Conservation (phyloP, 441 rosid species). For the Aleurites moluccanus region DNA sequence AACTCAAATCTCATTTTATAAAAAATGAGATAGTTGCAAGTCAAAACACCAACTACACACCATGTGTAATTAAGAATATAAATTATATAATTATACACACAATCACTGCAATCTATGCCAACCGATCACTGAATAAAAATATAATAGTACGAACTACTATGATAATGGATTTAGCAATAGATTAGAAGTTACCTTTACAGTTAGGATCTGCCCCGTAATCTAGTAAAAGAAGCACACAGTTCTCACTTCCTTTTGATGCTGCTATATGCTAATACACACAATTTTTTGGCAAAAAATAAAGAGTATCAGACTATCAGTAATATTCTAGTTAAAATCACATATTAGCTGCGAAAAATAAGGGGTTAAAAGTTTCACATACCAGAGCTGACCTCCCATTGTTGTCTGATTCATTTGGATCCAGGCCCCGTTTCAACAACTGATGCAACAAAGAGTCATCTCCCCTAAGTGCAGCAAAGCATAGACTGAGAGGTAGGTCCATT, state of each 20-base stretch:
- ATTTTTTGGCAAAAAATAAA: not conserved
- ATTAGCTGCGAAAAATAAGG: not conserved
- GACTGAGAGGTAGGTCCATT: constrained; percentile 71
- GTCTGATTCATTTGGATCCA: constrained; percentile 75
- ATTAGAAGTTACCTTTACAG: constrained; percentile 50
- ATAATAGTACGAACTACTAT: not conserved
- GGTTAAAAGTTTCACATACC: constrained; percentile 39
- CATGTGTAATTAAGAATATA: no score
- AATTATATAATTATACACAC: no score
- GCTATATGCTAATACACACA: constrained; percentile 57
- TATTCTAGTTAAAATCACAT: not conserved
- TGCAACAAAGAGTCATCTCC: constrained; percentile 59
- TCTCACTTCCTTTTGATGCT: constrained; percentile 63
- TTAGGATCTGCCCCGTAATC: constrained; percentile 61
- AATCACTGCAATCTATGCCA: not conserved
- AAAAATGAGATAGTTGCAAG: no score
- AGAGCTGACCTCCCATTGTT: constrained; percentile 63
- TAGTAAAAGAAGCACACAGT: constrained; percentile 61
- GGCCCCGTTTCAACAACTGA: constrained; percentile 58
- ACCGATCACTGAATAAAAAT: not conserved
- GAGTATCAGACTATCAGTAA: not conserved
- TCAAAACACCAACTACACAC: no score
- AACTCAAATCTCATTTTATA: no score
- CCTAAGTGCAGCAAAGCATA: constrained; percentile 61
- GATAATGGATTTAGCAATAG: not conserved